A percentile compares a stretch with the other conserved stretches of the same genome.
Conservation (phyloP, 306 rosid genomes). For the Cucurbita pepo region DNA sequence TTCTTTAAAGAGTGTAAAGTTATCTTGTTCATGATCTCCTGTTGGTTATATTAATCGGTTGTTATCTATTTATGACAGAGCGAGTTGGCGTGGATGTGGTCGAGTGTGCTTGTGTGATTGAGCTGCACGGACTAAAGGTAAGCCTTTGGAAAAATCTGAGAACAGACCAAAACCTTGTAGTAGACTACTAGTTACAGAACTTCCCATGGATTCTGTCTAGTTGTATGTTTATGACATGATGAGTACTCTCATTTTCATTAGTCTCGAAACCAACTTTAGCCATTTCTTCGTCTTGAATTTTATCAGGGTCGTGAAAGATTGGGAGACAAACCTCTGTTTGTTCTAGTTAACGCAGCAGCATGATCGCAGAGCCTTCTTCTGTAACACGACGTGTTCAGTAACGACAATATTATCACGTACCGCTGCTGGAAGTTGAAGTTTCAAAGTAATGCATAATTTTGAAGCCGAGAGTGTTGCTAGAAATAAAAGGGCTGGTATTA, state of each 20-base stretch:
- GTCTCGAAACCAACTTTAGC: not conserved
- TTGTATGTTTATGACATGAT: not conserved
- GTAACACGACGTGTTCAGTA: slow-evolving; percentile 5
- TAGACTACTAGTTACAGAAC: not conserved
- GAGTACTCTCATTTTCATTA: not conserved
- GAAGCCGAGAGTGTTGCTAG: slow-evolving; percentile 1
- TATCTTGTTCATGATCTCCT: not conserved
- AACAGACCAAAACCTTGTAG: not conserved
- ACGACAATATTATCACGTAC: not conserved
- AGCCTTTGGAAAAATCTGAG: not conserved
- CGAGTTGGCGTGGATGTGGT: slow-evolving; percentile 71
- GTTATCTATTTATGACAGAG: slow-evolving; percentile 31
- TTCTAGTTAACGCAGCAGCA: slow-evolving; percentile 36
- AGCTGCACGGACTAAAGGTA: slow-evolving; percentile 80
- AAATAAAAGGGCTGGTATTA: slow-evolving; percentile 12
- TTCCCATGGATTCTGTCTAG: not conserved
- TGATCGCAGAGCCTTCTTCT: slow-evolving; percentile 18
- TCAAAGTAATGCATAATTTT: not conserved
- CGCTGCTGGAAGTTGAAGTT: slow-evolving; percentile 6
- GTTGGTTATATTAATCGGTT: not conserved
- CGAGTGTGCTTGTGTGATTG: slow-evolving; percentile 93
- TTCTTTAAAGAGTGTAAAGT: not conserved
- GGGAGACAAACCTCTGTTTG: slow-evolving; percentile 57
- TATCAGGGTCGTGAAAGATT: slow-evolving; percentile 73
- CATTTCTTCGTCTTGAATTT: not conserved